phyloP scores from a whole-genome alignment of 179 eudicot genomes.

The Amaranthus tricolor region DNA sequence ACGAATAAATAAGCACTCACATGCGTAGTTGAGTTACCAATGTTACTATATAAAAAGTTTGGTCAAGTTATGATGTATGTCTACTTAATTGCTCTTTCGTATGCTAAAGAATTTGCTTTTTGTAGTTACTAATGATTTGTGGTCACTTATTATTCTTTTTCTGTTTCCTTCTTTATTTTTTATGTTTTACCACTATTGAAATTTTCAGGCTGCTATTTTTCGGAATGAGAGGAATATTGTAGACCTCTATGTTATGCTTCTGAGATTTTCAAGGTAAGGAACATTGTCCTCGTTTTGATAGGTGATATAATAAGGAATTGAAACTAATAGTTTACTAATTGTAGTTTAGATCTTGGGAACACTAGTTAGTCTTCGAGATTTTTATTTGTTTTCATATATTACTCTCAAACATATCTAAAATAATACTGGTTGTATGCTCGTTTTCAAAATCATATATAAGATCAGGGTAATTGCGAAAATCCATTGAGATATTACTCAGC shows the following conservation, averaged over 20 bases:
- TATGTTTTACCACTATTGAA: conserved; percentile 13
- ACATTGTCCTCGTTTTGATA: background rate
- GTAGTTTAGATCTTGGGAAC: background rate
- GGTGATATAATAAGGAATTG: too few relatives aligned
- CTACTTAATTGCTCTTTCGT: background rate
- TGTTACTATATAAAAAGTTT: too few relatives aligned
- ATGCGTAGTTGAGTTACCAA: too few relatives aligned
- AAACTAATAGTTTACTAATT: background rate
- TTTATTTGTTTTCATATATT: background rate
- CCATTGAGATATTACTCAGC: background rate
- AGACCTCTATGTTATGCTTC: conserved; percentile 88
- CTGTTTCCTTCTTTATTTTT: background rate
- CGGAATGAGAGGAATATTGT: conserved; percentile 73
- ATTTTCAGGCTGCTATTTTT: conserved; percentile 76
- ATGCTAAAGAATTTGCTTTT: background rate
- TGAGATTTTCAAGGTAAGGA: conserved; percentile 86
- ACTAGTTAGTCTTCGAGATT: background rate
- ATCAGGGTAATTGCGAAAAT: background rate
- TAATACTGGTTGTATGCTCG: too few relatives aligned
- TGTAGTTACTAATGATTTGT: background rate
- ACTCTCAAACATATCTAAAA: background rate
- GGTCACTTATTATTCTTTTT: background rate
- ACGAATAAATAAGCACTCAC: too few relatives aligned
- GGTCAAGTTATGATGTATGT: background rate
- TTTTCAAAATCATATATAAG: too few relatives aligned